Evolutionary conservation across 75 land plant species (phyloP).

Genomic region (Adiantum capillusveneris): DNA sequence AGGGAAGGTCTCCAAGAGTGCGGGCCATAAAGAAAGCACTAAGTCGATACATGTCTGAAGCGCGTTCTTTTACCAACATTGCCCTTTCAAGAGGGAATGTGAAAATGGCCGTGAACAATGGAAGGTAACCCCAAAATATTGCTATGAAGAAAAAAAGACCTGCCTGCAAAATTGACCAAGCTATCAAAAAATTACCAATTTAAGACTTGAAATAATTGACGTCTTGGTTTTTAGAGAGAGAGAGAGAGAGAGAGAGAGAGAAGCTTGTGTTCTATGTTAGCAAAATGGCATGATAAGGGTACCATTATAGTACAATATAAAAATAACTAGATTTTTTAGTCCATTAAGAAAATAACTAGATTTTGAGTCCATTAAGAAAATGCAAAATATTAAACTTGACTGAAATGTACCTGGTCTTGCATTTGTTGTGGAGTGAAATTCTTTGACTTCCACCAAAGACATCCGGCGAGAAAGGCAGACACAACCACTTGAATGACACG

Average conservation of each 20-base stretch:
- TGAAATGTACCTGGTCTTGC: conserved; percentile 36
- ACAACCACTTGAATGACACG: conserved; percentile 36
- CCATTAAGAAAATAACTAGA: too few species aligned
- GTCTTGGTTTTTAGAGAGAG: too few species aligned
- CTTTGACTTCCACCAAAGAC: conserved; percentile 43
- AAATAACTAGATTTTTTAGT: too few species aligned
- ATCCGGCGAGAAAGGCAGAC: conserved; percentile 37
- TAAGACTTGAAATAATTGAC: too few species aligned
- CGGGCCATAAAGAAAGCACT: conserved; percentile 19
- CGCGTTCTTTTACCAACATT: conserved; percentile 14
- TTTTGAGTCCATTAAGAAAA: too few species aligned
- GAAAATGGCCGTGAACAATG: conserved; percentile 18
- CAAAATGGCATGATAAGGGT: too few species aligned
- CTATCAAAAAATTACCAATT: background rate
- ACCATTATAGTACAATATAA: too few species aligned
- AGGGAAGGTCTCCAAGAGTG: conserved; percentile 20
- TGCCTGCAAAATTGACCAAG: background rate
- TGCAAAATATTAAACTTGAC: too few species aligned
- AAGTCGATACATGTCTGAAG: conserved; percentile 24
- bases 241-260: too few species aligned
- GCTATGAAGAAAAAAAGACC: conserved; percentile 20
- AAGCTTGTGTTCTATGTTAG: too few species aligned
- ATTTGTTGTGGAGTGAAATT: conserved; percentile 1
- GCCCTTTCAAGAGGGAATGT: conserved; percentile 29
- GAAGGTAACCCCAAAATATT: conserved; percentile 21